Percentiles rank a stretch among this genome's conserved stretches.
phyloP scores from a whole-genome alignment of 1,139 yeast genomes.

The Hemisphaericaspora xylanilytica region DNA sequence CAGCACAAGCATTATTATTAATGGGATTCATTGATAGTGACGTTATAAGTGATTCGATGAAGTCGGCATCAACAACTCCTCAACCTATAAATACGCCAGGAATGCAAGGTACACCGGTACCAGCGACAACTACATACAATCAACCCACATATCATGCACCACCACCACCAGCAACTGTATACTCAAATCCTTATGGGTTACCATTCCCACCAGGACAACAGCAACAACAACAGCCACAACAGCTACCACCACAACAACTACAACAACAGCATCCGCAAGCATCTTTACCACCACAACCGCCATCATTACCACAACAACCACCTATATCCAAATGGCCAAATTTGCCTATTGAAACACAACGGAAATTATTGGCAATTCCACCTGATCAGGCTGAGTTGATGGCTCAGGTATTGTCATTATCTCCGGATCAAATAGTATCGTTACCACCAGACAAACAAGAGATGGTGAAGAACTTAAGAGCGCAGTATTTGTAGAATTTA shows the following conservation, averaged over 20 bases:
- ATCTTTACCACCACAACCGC: constrained; percentile 10
- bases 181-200: constrained; percentile 6
- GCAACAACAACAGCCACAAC: constrained; percentile 12
- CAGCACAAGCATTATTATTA: constrained; percentile 69
- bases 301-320: constrained; percentile 17
- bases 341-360: constrained; percentile 48
- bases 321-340: constrained; percentile 46
- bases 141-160: constrained; percentile 10
- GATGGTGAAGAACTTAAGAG: constrained; percentile 58
- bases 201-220: constrained; percentile 9
- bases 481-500: constrained; percentile 46
- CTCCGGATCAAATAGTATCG: constrained; percentile 52
- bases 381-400: constrained; percentile 63
- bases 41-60: constrained; percentile 52
- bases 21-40: constrained; percentile 74
- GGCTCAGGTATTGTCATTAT: constrained; percentile 59
- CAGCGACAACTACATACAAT: constrained; percentile 1
- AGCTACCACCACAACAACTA: constrained; percentile 17
- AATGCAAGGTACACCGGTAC: neutral
- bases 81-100: constrained; percentile 16
- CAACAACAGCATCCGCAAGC: constrained; percentile 10
- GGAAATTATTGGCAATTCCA: constrained; percentile 46
- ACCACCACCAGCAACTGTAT: constrained; percentile 5
- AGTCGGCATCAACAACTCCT: constrained; percentile 25
- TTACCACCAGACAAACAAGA: constrained; percentile 60